A percentile compares a stretch with the other conserved stretches of the same genome.
These are phyloP conservation scores for Austroboletus eburneus DNA, from an alignment of 768 basidiomycete genomes.

Conservation along the genomic window DNA sequence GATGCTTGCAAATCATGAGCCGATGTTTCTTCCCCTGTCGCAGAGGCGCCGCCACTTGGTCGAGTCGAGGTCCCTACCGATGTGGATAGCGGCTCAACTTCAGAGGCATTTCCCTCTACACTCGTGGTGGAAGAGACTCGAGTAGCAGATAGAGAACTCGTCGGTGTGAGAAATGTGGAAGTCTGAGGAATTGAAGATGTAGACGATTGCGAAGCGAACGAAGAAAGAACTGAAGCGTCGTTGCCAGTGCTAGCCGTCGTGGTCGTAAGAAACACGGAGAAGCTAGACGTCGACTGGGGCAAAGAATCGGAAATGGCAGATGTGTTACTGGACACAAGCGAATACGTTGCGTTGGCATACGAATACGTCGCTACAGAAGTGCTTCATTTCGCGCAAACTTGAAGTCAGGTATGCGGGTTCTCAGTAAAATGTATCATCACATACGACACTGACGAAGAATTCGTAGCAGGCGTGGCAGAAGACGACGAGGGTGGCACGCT, in stretches of 20 bases:
- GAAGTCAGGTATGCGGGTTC: not conserved
- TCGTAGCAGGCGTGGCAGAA: not conserved
- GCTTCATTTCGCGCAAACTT: not conserved
- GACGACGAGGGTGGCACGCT: not conserved
- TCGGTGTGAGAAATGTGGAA: constrained; percentile 21
- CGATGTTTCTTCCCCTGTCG: constrained; percentile 34
- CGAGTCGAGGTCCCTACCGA: constrained; percentile 43
- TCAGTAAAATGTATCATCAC: constrained; percentile 3
- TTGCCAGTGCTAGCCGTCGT: not conserved
- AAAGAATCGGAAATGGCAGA: constrained; percentile 2
- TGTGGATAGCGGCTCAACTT: constrained; percentile 43
- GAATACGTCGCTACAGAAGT: not conserved
- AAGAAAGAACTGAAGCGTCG: not conserved
- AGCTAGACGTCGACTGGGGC: not conserved
- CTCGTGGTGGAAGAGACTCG: constrained; percentile 36
- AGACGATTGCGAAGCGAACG: too few relatives aligned
- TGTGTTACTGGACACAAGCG: not conserved
- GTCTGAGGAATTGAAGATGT: not conserved
- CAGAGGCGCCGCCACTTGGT: constrained; percentile 39
- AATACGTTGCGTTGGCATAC: not conserved
- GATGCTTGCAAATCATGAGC: constrained; percentile 26
- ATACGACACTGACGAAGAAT: not conserved
- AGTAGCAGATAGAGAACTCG: constrained; percentile 37
- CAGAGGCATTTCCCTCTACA: constrained; percentile 35
- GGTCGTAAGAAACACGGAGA: not conserved